Evolutionary conservation across 2,329 filamentous ascomycete genomes (phyloP).

Genomic region (Fusarium tricinctum): DNA sequence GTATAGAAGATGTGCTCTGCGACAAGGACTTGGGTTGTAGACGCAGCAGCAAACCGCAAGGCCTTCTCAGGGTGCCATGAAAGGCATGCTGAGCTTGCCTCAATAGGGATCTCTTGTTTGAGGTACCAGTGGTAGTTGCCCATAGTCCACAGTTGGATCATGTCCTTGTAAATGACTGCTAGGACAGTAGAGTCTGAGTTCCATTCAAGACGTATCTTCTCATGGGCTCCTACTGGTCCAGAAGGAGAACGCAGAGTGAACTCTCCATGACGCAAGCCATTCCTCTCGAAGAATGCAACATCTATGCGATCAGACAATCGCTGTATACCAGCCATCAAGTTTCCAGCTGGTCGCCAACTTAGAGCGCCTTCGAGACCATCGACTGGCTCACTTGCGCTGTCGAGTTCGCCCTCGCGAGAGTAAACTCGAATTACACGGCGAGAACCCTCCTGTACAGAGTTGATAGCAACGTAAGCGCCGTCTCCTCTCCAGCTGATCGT

Average conservation of each 20-base stretch:
- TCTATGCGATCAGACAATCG: constrained; percentile 77
- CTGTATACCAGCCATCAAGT: constrained; percentile 89
- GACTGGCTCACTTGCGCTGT: constrained; percentile 95
- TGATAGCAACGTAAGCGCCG: constrained; percentile 90
- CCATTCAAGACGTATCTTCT: constrained; percentile 80
- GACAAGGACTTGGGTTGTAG: constrained; percentile 66
- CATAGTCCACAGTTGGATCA: constrained; percentile 95
- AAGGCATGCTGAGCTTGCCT: constrained; percentile 54
- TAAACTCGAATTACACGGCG: constrained; percentile 90
- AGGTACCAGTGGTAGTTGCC: constrained; percentile 99
- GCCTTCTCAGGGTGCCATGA: constrained; percentile 91
- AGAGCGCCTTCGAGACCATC: constrained; percentile 89
- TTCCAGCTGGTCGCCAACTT: constrained; percentile 93
- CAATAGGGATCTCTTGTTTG: constrained; percentile 83
- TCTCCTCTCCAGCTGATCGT: constrained; percentile 95
- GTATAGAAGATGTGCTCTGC: constrained; percentile 78
- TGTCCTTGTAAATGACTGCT: constrained; percentile 80
- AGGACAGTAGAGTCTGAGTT: constrained; percentile 93
- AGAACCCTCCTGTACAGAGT: constrained; percentile 75
- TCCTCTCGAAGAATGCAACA: constrained; percentile 95
- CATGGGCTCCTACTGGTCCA: constrained; percentile 67
- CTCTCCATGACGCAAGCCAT: constrained; percentile 95
- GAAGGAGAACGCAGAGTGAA: constrained; percentile 82
- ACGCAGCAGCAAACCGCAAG: constrained; percentile 73
- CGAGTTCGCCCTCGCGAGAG: constrained; percentile 88